Percentiles rank a stretch among this genome's conserved stretches.
Evolutionary conservation across 192 early-diverging fungal genomes (phyloP).

Genomic region (Backusella westeae): DNA sequence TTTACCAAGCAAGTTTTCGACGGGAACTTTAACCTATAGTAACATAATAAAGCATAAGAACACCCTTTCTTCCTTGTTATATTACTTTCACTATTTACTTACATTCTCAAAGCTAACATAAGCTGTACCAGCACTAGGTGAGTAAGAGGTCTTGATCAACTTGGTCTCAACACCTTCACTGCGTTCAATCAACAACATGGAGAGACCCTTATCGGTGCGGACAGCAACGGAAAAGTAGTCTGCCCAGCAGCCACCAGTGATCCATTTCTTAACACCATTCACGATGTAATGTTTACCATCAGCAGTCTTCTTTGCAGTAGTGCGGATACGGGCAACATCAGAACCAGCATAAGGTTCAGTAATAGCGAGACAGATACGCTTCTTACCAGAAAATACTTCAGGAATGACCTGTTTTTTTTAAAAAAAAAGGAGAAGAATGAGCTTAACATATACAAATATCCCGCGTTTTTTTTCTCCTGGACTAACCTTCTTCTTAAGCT

Average conservation of each 20-base stretch:
- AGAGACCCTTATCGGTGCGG: conserved; percentile 49
- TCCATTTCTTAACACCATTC: conserved; percentile 88
- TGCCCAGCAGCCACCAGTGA: conserved; percentile 61
- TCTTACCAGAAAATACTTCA: conserved; percentile 64
- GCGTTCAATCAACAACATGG: conserved; percentile 67
- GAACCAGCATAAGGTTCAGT: conserved; percentile 74
- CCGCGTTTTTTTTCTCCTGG: not conserved
- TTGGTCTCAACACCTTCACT: conserved; percentile 60
- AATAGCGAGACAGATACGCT: conserved; percentile 82
- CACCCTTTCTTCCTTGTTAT: not conserved
- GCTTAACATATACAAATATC: too few relatives aligned
- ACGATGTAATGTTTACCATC: conserved; percentile 80
- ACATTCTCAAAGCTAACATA: conserved; percentile 65
- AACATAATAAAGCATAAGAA: not conserved
- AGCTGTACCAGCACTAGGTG: conserved; percentile 60
- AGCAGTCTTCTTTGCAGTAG: conserved; percentile 57
- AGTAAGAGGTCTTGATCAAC: conserved; percentile 66
- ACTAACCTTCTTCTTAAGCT: conserved; percentile 50
- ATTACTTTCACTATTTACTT: not conserved
- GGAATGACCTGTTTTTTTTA: conserved; percentile 34
- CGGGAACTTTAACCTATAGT: conserved; percentile 57
- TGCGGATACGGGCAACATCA: conserved; percentile 75
- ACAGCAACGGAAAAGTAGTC: conserved; percentile 37
- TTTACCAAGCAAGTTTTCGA: conserved; percentile 67
- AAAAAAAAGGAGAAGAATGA: too few relatives aligned